Conservation (phyloP, 2,329 filamentous ascomycete genomes). For the Aspergillus phoenicis region DNA sequence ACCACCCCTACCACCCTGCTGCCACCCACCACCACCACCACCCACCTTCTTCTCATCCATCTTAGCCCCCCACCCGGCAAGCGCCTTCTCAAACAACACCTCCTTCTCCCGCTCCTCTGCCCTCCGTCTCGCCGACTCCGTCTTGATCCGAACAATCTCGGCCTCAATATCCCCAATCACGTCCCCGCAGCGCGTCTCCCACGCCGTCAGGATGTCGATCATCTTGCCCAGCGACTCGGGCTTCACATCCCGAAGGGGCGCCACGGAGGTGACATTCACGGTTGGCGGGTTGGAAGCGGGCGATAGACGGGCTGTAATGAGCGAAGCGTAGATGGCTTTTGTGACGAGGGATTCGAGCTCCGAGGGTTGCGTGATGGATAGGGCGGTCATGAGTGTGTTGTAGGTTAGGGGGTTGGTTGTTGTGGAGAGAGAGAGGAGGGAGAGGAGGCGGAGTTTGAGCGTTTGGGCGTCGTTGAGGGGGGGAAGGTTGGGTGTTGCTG, state of each 20-base stretch:
- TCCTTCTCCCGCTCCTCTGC: constrained; percentile 54
- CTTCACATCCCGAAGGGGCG: constrained; percentile 81
- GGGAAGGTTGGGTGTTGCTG: constrained; percentile 64
- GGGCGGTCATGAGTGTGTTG: constrained; percentile 62
- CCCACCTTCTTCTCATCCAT: constrained; percentile 6
- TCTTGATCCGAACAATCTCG: constrained; percentile 70
- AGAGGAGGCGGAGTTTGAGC: constrained; percentile 87
- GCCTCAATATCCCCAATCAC: constrained; percentile 75
- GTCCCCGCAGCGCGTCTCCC: constrained; percentile 75
- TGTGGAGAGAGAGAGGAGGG: constrained; percentile 77
- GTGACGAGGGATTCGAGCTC: constrained; percentile 86
- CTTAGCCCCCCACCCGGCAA: constrained; percentile 42
- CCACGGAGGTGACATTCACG: constrained; percentile 77
- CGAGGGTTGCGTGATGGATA: constrained; percentile 67
- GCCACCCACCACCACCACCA: constrained; percentile 11
- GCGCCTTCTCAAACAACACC: constrained; percentile 52
- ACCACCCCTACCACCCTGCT: constrained; percentile 14
- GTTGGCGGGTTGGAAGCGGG: constrained; percentile 76
- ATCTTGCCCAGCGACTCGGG: constrained; percentile 72
- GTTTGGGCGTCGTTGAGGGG: constrained; percentile 70
- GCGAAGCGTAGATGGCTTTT: constrained; percentile 80
- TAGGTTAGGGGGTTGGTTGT: constrained; percentile 73
- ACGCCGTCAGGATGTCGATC: constrained; percentile 68
- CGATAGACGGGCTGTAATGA: constrained; percentile 82
- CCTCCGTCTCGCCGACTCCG: constrained; percentile 58